Evolutionary conservation across 139 green algal species (phyloP), one percentile per base, ranked within the genome.

Genomic region (Cymbomonas tetramitiformis): DNA sequence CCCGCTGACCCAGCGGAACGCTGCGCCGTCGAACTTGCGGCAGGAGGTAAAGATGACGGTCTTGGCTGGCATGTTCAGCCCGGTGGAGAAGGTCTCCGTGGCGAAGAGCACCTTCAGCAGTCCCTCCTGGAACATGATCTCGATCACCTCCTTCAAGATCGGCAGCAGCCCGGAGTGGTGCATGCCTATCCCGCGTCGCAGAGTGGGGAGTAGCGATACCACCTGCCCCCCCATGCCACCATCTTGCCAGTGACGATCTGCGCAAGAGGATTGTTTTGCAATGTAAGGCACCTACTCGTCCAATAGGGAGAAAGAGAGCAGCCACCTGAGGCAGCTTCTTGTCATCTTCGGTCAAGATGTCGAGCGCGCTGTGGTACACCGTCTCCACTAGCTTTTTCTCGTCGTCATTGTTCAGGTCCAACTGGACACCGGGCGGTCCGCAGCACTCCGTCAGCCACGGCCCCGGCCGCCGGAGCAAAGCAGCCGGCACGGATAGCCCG

Each of bases 41-140:
- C 94, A 62, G 31, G 66, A 66, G 0, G 80, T 89, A 74, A 98
- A 98, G 6, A 98, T 68, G 7, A 93, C 83, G 1, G 85, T 93
- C 30, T 69, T 73, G 10, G 89, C 91, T 0, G 91, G 91, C 91
- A 99, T 99, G 82, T 99, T 97, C 24, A 99, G 67, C 8, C 91
- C 91, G 84, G 93, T 96, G 46, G 89, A 82, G 76, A 99, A 97
- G 8, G 88, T 95, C 73, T 95, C 86, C 1, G 87, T 94, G 23
- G 81, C 76, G 65, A 68, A 58, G 7, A 64, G 23, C 5, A 53
- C 64, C 51, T 77, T 77, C 52, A 80, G 49, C 12, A 77, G 43
- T 12, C 69, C 68, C 44, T 88, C 72, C 65, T 96, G 88, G 61
- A 98, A 98, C 40, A 97, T 65, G 3, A 98, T 81, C 74, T 98